Percentiles rank a stretch among this genome's conserved stretches.
phyloP scores from a whole-genome alignment of 2,329 filamentous ascomycete species.

The Phyllosticta citrichinensis region DNA sequence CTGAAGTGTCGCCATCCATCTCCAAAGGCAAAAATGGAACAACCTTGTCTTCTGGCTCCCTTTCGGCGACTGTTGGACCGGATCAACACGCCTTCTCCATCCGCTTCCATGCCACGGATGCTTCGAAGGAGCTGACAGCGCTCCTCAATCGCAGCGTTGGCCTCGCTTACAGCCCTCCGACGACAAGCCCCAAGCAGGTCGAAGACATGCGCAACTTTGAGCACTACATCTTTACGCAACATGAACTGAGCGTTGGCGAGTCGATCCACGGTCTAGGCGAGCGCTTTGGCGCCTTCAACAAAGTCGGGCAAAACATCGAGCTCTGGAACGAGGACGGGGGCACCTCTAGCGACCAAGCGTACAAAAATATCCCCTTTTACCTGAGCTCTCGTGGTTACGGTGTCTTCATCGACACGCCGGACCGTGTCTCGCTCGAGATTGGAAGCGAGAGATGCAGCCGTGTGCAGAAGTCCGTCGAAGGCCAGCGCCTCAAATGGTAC shows the following conservation, averaged over 20 bases:
- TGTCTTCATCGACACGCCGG: constrained; percentile 62
- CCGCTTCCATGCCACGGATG: constrained; percentile 42
- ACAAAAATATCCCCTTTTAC: constrained; percentile 64
- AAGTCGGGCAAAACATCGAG: constrained; percentile 59
- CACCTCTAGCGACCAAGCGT: constrained; percentile 59
- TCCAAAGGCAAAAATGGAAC: constrained; percentile 35
- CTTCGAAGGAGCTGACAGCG: constrained; percentile 44
- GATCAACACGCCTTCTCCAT: constrained; percentile 45
- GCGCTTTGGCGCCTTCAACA: constrained; percentile 67
- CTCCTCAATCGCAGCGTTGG: constrained; percentile 47
- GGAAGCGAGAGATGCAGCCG: constrained; percentile 64
- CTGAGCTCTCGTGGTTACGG: constrained; percentile 65
- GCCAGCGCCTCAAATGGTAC: constrained; percentile 62
- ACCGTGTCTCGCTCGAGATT: constrained; percentile 61
- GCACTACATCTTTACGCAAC: constrained; percentile 38
- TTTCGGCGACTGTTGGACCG: constrained; percentile 43
- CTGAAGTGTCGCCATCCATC: constrained; percentile 27
- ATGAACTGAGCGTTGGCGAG: constrained; percentile 44
- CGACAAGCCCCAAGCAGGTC: constrained; percentile 43
- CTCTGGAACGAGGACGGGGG: constrained; percentile 55
- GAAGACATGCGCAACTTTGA: constrained; percentile 37
- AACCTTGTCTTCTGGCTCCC: constrained; percentile 40
- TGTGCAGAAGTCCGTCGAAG: constrained; percentile 58
- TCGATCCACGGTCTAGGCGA: constrained; percentile 66
- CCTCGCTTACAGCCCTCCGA: constrained; percentile 45